Evolutionary conservation across 257 asterid genomes (phyloP).

Genomic region (Solanum bukasovii): DNA sequence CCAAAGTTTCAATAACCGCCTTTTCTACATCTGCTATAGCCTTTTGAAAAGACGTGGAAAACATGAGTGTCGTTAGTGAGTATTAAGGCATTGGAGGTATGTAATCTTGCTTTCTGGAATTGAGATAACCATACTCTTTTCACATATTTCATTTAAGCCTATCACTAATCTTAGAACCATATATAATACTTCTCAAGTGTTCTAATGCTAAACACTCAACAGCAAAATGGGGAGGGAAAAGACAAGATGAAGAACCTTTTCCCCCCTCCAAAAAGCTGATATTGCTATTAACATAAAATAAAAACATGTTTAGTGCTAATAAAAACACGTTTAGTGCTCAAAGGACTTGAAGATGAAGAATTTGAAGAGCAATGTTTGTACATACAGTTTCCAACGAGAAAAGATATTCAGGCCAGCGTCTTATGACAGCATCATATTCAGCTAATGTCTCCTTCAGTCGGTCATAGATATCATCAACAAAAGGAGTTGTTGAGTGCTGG

Average conservation of each 20-base stretch:
- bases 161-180: not conserved
- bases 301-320: not conserved
- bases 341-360: not conserved
- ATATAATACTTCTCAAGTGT: not conserved
- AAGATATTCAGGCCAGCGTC: constrained; percentile 94
- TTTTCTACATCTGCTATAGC: constrained; percentile 90
- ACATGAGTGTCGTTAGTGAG: not conserved
- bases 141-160: not conserved
- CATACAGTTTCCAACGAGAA: constrained; percentile 68
- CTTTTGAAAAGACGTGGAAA: constrained; percentile 15
- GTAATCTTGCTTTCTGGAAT: not conserved
- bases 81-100: not conserved
- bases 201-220: not conserved
- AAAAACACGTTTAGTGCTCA: not conserved
- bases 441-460: constrained; percentile 63
- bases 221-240: not conserved
- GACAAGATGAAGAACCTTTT: not conserved
- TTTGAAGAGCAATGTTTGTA: not conserved
- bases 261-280: not conserved
- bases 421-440: constrained; percentile 69
- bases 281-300: not conserved
- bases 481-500: constrained; percentile 48
- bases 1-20: constrained; percentile 75
- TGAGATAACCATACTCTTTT: not conserved
- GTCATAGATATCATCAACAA: constrained; percentile 61